These are phyloP conservation scores for Candida suzukii DNA, from an alignment of 805 yeast genomes.

Conservation along the genomic window DNA sequence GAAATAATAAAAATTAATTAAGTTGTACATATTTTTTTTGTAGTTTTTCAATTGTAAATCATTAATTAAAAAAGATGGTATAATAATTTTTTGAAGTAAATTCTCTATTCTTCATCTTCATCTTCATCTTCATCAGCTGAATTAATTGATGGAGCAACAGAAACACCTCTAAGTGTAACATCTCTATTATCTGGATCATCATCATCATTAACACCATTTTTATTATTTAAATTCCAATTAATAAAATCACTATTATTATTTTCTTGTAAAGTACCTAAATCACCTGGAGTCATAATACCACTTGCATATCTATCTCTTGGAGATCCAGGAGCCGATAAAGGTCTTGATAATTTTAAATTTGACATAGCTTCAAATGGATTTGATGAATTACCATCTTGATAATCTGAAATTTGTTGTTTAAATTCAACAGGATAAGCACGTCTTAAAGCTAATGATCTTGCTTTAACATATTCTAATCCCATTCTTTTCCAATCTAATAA, in stretches of 20 bases:
- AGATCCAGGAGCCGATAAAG: slow-evolving; percentile 95
- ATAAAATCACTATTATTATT: slow-evolving; percentile 80
- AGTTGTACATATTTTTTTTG: too few species aligned
- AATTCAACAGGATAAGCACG: slow-evolving; percentile 90
- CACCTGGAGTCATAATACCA: slow-evolving; percentile 91
- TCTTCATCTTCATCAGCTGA: slow-evolving; percentile 10
- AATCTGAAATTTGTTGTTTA: slow-evolving; percentile 21
- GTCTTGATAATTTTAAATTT: slow-evolving; percentile 74
- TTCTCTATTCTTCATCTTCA: neutral
- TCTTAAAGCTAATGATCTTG: slow-evolving; percentile 84
- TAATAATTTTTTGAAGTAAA: neutral
- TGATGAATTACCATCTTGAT: slow-evolving; percentile 3
- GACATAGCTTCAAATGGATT: slow-evolving; percentile 31
- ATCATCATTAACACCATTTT: slow-evolving; percentile 34
- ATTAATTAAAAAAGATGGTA: neutral
- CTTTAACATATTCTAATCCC: slow-evolving; percentile 96
- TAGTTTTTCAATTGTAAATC: too few species aligned
- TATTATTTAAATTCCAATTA: slow-evolving; percentile 38
- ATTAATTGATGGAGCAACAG: slow-evolving; percentile 29
- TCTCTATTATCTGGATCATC: slow-evolving; percentile 27
- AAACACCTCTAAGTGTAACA: slow-evolving; percentile 28
- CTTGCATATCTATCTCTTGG: slow-evolving; percentile 62
- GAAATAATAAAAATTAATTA: slow-evolving; percentile 2
- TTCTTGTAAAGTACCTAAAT: slow-evolving; percentile 92
- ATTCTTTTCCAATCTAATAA: slow-evolving; percentile 95